Evolutionary conservation across 305 asterid genomes (phyloP), one percentile per base, ranked within the genome.

Genomic region (Solanum chacoense): DNA sequence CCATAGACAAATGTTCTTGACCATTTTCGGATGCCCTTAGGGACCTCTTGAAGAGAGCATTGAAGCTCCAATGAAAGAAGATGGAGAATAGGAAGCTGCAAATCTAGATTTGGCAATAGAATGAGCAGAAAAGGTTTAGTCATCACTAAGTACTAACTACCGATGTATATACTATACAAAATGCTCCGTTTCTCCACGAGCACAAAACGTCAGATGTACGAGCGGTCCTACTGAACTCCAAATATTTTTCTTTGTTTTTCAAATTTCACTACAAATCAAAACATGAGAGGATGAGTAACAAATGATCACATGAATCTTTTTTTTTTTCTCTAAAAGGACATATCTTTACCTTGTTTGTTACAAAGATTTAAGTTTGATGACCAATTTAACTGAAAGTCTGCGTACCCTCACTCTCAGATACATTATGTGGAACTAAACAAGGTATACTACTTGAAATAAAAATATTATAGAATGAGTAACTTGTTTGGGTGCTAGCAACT

Each of bases 11-110:
- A 94, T 96, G 73, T 92, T 95, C 89, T 90, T 92, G 5, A 91
- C 95, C 73, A 93, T 96, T 90, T 96, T 95, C 71, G 96, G 98
- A 63, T 92, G 80, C 87, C 97, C 97, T 20, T 91, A 88, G 86
- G 97, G 98, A 32, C 95, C 96, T 5, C 88, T 95, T 22, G 89
- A 91, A 32, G 86, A 81, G 81, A 93, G 89, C 86, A 90, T 89
- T 88, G 93, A 89, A 42, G 59, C 59, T 42, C 59, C 7, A 42
- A 13, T 85, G 90, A 87, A 80, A 86, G 91, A 88, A 28, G 88
- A 88, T 11, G 71, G 83, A 55, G 83, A 91, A 74, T 89, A 90
- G 83, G 89, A 90, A 88, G 89, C 91, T 18, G 59, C 67, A 29
- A 85, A 36, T 76, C 88, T 86, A 45, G 86, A 89, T 87, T 87